Evolutionary conservation across 1,284 basidiomycete genomes (phyloP).

Genomic region (Ceratobasidium sp.): DNA sequence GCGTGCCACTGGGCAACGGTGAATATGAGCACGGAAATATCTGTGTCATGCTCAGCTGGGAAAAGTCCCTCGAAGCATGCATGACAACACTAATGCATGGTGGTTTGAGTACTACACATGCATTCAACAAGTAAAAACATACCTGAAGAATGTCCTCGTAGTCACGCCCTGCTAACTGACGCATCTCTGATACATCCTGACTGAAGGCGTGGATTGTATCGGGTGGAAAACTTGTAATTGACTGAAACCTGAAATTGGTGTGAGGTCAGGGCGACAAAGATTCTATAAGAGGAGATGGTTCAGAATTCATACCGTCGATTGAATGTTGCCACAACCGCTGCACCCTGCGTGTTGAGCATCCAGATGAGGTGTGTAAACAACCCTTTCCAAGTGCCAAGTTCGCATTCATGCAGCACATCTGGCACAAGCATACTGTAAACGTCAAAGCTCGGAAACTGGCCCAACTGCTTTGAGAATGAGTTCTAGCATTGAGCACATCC

Average conservation of each 20-base stretch:
- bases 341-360: constrained; percentile 47
- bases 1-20: constrained; percentile 52
- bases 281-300: neutral
- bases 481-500: constrained; percentile 48
- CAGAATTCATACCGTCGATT: constrained; percentile 8
- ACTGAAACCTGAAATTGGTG: constrained; percentile 15
- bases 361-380: constrained; percentile 51
- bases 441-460: constrained; percentile 15
- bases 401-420: constrained; percentile 53
- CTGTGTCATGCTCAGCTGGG: constrained; percentile 47
- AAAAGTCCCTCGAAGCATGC: constrained; percentile 54
- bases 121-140: neutral
- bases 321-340: constrained; percentile 1
- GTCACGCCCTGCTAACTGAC: constrained; percentile 34
- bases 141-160: constrained; percentile 53
- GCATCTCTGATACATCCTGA: constrained; percentile 31
- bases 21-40: constrained; percentile 51
- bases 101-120: neutral
- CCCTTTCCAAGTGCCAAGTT: constrained; percentile 51
- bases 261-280: too few species aligned
- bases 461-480: constrained; percentile 46
- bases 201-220: constrained; percentile 25
- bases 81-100: constrained; percentile 50
- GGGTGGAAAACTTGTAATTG: constrained; percentile 17
- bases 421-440: constrained; percentile 47